phyloP scores from a whole-genome alignment of 148 eudicot species.

The Agrostemma githago region DNA sequence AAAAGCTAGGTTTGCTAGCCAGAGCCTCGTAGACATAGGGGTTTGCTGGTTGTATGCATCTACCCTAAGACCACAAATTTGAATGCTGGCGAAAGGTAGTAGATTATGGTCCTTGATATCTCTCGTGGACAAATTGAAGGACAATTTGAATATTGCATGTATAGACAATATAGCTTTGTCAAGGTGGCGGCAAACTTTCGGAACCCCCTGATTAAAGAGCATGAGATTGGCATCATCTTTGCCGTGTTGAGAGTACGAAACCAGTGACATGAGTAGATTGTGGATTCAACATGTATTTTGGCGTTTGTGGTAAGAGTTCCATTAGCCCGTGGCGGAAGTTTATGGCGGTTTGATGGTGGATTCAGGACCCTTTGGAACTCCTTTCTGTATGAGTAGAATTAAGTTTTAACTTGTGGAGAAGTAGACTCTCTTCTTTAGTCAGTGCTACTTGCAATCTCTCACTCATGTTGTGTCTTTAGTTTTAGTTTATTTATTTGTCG shows the following conservation, averaged over 20 bases:
- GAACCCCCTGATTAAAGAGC: constrained; percentile 6
- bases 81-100: constrained; percentile 12
- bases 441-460: too few relatives aligned
- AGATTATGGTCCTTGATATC: constrained; percentile 8
- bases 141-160: not conserved
- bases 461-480: not conserved
- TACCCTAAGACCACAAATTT: constrained; percentile 17
- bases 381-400: constrained; percentile 14
- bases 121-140: constrained; percentile 3
- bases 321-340: constrained; percentile 20
- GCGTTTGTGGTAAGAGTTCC: not conserved
- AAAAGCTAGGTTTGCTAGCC: constrained; percentile 18
- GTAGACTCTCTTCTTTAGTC: constrained; percentile 7
- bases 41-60: constrained; percentile 19
- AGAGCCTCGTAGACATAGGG: constrained; percentile 12
- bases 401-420: not conserved
- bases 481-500: not conserved
- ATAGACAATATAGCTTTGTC: constrained; percentile 7
- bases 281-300: not conserved
- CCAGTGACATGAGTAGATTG: constrained; percentile 6
- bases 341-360: constrained; percentile 12
- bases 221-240: not conserved
- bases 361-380: constrained; percentile 2
- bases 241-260: constrained; percentile 14
- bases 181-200: not conserved